Percentiles rank a stretch among this genome's conserved stretches.
Conservation (phyloP, 2,329 filamentous ascomycete genomes). For the Beauveria scarabaeidicola region DNA sequence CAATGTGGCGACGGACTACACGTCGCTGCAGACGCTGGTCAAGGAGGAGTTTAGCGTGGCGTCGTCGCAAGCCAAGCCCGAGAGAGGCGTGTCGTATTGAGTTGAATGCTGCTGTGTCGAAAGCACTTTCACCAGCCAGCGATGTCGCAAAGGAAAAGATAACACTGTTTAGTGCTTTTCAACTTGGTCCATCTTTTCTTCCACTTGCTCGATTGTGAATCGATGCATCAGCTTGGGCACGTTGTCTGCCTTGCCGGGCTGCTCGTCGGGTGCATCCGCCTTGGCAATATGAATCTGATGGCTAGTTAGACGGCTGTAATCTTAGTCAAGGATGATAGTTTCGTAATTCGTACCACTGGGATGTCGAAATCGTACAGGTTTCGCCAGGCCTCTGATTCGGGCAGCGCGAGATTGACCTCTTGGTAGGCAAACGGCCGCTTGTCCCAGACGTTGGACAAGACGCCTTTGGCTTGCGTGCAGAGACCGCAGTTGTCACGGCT, state of each 20-base stretch:
- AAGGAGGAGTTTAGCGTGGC: slow-evolving; percentile 39
- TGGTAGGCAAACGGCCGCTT: slow-evolving; percentile 56
- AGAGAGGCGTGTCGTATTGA: slow-evolving; percentile 35
- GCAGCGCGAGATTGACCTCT: slow-evolving; percentile 60
- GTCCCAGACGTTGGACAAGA: slow-evolving; percentile 61
- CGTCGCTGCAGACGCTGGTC: slow-evolving; percentile 37
- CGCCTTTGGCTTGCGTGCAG: slow-evolving; percentile 58
- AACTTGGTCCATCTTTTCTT: slow-evolving; percentile 58
- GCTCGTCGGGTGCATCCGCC: slow-evolving; percentile 38
- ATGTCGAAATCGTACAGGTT: slow-evolving; percentile 74
- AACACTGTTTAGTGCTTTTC: slow-evolving; percentile 21
- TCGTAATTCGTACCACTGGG: slow-evolving; percentile 53
- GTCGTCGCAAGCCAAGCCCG: slow-evolving; percentile 18
- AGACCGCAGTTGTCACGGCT: slow-evolving; percentile 64
- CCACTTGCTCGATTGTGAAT: slow-evolving; percentile 59
- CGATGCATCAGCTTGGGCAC: slow-evolving; percentile 71
- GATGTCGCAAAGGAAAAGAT: neutral
- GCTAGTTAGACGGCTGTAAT: neutral
- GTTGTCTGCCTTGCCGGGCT: slow-evolving; percentile 45
- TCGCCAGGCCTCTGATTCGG: slow-evolving; percentile 56
- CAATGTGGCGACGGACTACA: slow-evolving; percentile 47
- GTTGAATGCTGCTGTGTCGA: neutral
- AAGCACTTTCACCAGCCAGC: too few species aligned
- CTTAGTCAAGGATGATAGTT: neutral
- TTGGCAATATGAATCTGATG: slow-evolving; percentile 57